Percentiles rank a stretch among this genome's conserved stretches.
Evolutionary conservation across 192 early-diverging fungal species (phyloP).

Genomic region (Spinellus fusiger): DNA sequence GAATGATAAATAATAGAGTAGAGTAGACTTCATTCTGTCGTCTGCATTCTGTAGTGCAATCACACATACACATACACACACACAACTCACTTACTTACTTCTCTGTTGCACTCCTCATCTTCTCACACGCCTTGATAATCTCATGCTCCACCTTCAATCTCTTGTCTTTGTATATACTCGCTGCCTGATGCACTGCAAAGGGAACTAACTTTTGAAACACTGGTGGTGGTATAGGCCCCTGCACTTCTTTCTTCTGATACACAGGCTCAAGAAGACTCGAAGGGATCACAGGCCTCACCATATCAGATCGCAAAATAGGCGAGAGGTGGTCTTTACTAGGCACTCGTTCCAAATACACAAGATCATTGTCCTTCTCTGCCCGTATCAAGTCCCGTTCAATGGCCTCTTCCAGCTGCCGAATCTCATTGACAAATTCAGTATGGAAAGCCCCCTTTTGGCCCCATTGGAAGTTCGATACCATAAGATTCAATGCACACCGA

Average conservation of each 20-base stretch:
- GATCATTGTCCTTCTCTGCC: slow-evolving; percentile 89
- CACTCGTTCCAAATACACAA: slow-evolving; percentile 80
- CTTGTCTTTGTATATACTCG: slow-evolving; percentile 75
- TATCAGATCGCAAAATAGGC: slow-evolving; percentile 59
- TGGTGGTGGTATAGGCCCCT: slow-evolving; percentile 48
- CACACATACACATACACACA: neutral
- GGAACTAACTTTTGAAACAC: slow-evolving; percentile 83
- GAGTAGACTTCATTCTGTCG: neutral
- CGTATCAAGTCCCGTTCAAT: slow-evolving; percentile 19
- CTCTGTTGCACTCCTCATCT: slow-evolving; percentile 14
- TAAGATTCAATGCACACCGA: slow-evolving; percentile 29
- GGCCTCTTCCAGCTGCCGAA: slow-evolving; percentile 3
- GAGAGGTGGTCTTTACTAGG: slow-evolving; percentile 53
- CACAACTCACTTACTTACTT: neutral
- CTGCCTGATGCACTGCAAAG: slow-evolving; percentile 86
- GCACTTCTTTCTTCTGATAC: slow-evolving; percentile 5
- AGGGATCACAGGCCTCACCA: slow-evolving; percentile 59
- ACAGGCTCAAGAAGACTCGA: slow-evolving; percentile 36
- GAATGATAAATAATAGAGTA: neutral
- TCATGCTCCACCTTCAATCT: slow-evolving; percentile 65
- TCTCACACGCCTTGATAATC: slow-evolving; percentile 57
- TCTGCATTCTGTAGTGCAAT: too few species aligned
- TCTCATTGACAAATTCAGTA: slow-evolving; percentile 8
- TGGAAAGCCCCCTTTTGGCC: neutral
- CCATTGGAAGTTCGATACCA: slow-evolving; percentile 30